phyloP scores from a whole-genome alignment of 768 basidiomycete genomes.

The Pholiota microspora region DNA sequence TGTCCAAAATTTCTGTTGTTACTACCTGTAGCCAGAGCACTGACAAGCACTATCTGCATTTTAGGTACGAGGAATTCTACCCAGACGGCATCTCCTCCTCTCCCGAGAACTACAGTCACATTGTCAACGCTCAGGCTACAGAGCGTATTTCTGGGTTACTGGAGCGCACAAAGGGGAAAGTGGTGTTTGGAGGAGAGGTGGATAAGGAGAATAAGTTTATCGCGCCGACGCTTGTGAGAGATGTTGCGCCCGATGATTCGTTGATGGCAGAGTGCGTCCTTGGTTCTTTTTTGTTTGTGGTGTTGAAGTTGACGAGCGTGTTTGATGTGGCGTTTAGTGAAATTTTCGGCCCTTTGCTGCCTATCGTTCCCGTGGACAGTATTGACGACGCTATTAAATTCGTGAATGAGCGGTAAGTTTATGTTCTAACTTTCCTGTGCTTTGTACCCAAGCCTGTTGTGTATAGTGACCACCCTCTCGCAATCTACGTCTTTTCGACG shows the following conservation, averaged over 20 bases:
- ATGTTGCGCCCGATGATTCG: constrained; percentile 61
- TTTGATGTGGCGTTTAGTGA: constrained; percentile 45
- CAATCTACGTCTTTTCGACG: constrained; percentile 74
- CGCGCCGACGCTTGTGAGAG: constrained; percentile 69
- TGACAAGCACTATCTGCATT: not conserved
- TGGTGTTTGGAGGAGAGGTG: constrained; percentile 63
- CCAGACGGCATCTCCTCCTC: constrained; percentile 38
- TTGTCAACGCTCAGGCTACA: constrained; percentile 50
- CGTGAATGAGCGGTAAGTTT: constrained; percentile 54
- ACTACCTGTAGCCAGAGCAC: not conserved
- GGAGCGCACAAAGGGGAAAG: constrained; percentile 62
- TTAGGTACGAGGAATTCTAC: constrained; percentile 56
- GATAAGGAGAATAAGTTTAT: constrained; percentile 61
- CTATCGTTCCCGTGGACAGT: constrained; percentile 68
- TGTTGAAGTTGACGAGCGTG: not conserved
- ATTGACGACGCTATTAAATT: constrained; percentile 71
- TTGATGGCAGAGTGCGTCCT: constrained; percentile 70
- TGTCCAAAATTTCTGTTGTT: constrained; percentile 10
- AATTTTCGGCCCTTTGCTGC: constrained; percentile 81
- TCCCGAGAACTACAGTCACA: constrained; percentile 45
- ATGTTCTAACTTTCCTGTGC: not conserved
- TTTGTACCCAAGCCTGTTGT: not conserved
- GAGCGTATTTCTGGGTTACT: constrained; percentile 56
- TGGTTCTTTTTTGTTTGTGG: not conserved
- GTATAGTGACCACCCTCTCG: constrained; percentile 67